Evolutionary conservation across 257 asterid genomes (phyloP).

Genomic region (Haberlea rhodopensis): DNA sequence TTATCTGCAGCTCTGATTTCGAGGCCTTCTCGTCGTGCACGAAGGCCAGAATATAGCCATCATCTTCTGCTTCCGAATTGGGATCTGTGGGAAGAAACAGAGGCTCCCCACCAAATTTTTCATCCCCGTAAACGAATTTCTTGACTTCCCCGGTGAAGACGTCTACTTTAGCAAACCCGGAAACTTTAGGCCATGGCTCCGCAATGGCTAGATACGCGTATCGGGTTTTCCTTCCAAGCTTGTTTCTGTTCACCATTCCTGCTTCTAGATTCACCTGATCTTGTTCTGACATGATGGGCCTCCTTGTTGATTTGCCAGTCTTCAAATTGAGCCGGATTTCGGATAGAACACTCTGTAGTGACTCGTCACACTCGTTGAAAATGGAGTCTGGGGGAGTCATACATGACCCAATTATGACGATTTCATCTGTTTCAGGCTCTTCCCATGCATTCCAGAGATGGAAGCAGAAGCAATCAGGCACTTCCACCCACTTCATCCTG

Average conservation of each 20-base stretch:
- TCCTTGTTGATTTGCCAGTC: slow-evolving; percentile 71
- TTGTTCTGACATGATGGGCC: slow-evolving; percentile 44
- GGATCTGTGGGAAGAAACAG: slow-evolving; percentile 65
- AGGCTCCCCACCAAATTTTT: slow-evolving; percentile 93
- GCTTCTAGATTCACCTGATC: slow-evolving; percentile 90
- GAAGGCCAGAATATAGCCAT: slow-evolving; percentile 72
- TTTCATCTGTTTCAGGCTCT: slow-evolving; percentile 69
- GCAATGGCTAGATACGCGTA: slow-evolving; percentile 86
- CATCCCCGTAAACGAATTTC: slow-evolving; percentile 70
- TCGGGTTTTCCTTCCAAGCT: slow-evolving; percentile 76
- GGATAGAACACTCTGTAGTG: slow-evolving; percentile 68
- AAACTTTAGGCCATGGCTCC: slow-evolving; percentile 98
- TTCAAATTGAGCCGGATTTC: slow-evolving; percentile 76
- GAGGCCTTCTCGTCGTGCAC: slow-evolving; percentile 74
- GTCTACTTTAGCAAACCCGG: slow-evolving; percentile 92
- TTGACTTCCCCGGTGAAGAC: slow-evolving; percentile 64
- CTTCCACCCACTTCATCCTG: slow-evolving; percentile 65
- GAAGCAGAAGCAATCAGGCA: slow-evolving; percentile 90
- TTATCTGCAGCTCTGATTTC: slow-evolving; percentile 76
- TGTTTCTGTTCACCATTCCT: slow-evolving; percentile 93
- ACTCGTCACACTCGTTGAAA: slow-evolving; percentile 89
- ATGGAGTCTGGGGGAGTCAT: slow-evolving; percentile 99
- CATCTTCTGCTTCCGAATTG: slow-evolving; percentile 51
- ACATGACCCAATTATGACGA: slow-evolving; percentile 93
- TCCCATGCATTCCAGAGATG: slow-evolving; percentile 99